phyloP scores from a whole-genome alignment of 345 rosid species.

The Angophora floribunda region DNA sequence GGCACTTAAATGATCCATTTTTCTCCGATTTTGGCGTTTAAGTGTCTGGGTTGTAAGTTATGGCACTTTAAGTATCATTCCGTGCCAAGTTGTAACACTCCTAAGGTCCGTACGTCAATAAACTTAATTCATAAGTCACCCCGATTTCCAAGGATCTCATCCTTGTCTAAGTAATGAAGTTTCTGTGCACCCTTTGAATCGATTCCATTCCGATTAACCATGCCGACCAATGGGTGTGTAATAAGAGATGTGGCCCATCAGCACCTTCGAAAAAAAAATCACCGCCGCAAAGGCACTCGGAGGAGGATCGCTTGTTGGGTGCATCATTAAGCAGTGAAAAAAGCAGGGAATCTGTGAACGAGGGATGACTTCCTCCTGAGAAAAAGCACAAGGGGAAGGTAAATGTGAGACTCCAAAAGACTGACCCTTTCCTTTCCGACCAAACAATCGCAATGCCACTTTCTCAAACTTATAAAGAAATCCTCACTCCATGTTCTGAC shows the following conservation, averaged over 20 bases:
- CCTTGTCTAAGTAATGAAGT: not conserved
- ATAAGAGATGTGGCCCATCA: not conserved
- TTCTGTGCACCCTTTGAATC: not conserved
- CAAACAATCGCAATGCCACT: conserved; percentile 37
- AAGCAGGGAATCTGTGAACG: conserved; percentile 11
- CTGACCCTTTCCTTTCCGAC: conserved; percentile 31
- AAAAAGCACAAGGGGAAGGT: conserved; percentile 26
- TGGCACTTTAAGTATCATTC: no score
- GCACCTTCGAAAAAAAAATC: not conserved
- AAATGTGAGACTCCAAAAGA: conserved; percentile 11
- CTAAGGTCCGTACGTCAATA: no score
- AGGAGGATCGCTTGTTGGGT: not conserved
- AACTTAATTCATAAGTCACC: not conserved
- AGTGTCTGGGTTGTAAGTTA: no score
- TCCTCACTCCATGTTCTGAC: not conserved
- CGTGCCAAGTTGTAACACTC: no score
- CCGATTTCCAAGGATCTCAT: not conserved
- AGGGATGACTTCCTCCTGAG: conserved; percentile 59
- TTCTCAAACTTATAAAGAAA: conserved; percentile 4
- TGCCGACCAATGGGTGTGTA: not conserved
- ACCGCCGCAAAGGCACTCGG: not conserved
- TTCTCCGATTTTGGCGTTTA: no score
- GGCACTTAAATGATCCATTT: no score
- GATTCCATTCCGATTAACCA: not conserved
- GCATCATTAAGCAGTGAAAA: not conserved